Conservation (phyloP, 108 stramenopile genomes). For the Pseudonitzschia delicatissima region DNA sequence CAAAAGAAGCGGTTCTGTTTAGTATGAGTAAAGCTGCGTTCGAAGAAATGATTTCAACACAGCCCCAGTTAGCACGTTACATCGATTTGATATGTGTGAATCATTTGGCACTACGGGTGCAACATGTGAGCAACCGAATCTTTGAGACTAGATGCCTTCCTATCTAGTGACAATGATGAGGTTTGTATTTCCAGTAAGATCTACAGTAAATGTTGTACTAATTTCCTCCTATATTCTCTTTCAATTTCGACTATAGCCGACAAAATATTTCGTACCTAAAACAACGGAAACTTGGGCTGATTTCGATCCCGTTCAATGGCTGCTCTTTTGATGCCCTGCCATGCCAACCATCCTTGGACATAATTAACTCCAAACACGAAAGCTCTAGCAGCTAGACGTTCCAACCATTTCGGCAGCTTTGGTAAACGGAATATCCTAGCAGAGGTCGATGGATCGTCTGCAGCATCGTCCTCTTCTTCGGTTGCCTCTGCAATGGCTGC, state of each 20-base stretch:
- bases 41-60: conserved; percentile 28
- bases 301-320: conserved; percentile 66
- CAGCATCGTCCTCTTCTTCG: conserved; percentile 15
- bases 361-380: conserved; percentile 79
- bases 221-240: background rate
- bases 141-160: conserved; percentile 71
- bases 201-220: no score
- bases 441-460: conserved; percentile 14
- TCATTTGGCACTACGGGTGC: conserved; percentile 59
- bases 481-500: conserved; percentile 28
- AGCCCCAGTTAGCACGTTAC: conserved; percentile 50
- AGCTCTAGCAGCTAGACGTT: conserved; percentile 63
- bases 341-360: conserved; percentile 81
- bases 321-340: conserved; percentile 69
- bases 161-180: conserved; percentile 31
- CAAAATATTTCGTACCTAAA: conserved; percentile 29
- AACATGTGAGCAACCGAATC: conserved; percentile 74
- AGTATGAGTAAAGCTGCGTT: conserved; percentile 47
- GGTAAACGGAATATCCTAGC: conserved; percentile 15
- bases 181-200: background rate
- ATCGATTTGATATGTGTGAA: conserved; percentile 65
- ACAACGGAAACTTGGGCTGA: conserved; percentile 87
- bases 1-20: conserved; percentile 56
- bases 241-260: background rate
- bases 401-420: conserved; percentile 59